Conservation (phyloP, 2,329 filamentous ascomycete species). For the Aspergillus cejpii region DNA sequence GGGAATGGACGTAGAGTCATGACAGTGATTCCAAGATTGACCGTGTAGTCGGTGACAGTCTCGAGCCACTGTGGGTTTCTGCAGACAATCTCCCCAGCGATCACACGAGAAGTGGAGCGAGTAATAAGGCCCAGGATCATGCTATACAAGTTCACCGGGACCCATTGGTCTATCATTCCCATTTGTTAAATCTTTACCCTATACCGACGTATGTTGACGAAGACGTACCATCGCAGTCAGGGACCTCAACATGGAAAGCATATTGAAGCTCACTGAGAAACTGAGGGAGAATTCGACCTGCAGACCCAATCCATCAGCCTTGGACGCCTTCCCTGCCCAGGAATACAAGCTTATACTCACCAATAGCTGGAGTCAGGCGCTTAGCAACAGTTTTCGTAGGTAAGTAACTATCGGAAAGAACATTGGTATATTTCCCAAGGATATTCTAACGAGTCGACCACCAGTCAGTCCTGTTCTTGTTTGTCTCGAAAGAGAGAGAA, state of each 20-base stretch:
- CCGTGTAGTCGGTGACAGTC: constrained; percentile 30
- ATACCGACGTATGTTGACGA: neutral
- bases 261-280: constrained; percentile 23
- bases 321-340: neutral
- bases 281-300: constrained; percentile 22
- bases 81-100: constrained; percentile 35
- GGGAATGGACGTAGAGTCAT: constrained; percentile 33
- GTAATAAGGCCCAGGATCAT: constrained; percentile 32
- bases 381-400: constrained; percentile 21
- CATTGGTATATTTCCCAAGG: constrained; percentile 25
- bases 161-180: constrained; percentile 19
- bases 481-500: too few species aligned
- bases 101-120: constrained; percentile 37
- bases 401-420: constrained; percentile 22
- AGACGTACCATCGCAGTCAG: constrained; percentile 20
- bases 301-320: neutral
- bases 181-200: neutral
- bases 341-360: constrained; percentile 6
- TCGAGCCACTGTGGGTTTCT: constrained; percentile 37
- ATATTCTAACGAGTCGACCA: constrained; percentile 18
- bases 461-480: neutral
- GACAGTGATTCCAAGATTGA: constrained; percentile 30
- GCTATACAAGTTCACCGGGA: constrained; percentile 18
- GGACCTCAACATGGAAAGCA: constrained; percentile 20
- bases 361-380: constrained; percentile 21